Conservation (phyloP, 257 asterid species). For the Capsicum baccatum region DNA sequence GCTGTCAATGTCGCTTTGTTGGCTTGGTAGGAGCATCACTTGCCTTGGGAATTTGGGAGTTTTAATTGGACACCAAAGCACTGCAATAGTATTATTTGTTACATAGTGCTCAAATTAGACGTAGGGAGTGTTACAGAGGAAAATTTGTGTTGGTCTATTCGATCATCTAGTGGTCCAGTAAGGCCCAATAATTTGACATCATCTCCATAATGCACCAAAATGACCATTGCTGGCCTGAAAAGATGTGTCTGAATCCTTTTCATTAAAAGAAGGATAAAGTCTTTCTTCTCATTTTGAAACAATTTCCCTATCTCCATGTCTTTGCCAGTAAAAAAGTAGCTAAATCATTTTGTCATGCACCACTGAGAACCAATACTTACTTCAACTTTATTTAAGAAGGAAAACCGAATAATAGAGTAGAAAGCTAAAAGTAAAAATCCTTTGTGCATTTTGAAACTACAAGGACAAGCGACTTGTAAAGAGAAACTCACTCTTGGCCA, state of each 20-base stretch:
- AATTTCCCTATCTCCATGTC: not conserved
- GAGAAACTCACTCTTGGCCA: not conserved
- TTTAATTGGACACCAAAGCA: not conserved
- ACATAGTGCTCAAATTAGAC: not conserved
- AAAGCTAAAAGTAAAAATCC: not conserved
- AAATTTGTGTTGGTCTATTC: not conserved
- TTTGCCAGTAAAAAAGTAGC: constrained; percentile 8
- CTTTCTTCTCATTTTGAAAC: not conserved
- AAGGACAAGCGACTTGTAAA: not conserved
- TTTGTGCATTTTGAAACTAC: not conserved
- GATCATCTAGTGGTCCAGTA: constrained; percentile 21
- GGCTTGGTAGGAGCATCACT: not conserved
- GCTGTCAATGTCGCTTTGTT: not conserved
- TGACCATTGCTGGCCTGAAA: not conserved
- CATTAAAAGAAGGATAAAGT: not conserved
- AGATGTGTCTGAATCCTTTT: not conserved
- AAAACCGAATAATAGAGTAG: not conserved
- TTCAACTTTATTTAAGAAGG: not conserved
- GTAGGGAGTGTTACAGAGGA: not conserved
- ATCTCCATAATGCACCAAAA: constrained; percentile 19
- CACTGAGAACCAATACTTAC: not conserved
- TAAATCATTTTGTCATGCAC: constrained; percentile 18
- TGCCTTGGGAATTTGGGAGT: not conserved
- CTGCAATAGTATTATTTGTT: not conserved
- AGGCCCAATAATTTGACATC: not conserved